Evolutionary conservation across 2,329 filamentous ascomycete species (phyloP).

Genomic region (Ilyonectria robusta): DNA sequence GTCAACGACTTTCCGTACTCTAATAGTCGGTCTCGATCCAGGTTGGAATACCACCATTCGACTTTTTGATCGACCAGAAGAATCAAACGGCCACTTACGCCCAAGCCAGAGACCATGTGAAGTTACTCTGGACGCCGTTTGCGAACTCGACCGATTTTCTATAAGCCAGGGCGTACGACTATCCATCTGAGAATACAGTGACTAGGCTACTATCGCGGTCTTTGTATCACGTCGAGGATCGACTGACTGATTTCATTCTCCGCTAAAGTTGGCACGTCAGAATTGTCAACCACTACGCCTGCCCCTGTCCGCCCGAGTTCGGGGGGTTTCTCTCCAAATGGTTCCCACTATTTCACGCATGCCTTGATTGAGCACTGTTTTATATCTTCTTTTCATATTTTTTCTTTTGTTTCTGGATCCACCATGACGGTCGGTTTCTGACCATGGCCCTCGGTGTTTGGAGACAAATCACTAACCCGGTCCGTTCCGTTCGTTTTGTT

Average conservation of each 20-base stretch:
- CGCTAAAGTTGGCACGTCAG: neutral
- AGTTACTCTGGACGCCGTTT: too few species aligned
- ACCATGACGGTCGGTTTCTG: neutral
- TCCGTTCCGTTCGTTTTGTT: neutral
- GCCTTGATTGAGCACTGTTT: neutral
- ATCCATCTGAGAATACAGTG: too few species aligned
- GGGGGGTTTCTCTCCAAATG: neutral
- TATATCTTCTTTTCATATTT: neutral
- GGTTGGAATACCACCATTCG: neutral
- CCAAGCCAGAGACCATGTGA: neutral
- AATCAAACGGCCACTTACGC: constrained; percentile 1
- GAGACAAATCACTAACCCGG: neutral
- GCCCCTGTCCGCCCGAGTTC: neutral
- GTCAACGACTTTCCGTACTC: neutral
- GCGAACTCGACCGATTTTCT: neutral
- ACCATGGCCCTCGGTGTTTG: neutral
- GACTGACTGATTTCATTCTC: too few species aligned
- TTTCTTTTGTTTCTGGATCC: neutral
- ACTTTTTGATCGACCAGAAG: neutral
- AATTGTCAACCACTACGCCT: neutral
- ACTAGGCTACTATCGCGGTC: too few species aligned
- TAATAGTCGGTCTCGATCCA: neutral
- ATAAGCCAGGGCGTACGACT: neutral
- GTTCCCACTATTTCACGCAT: neutral
- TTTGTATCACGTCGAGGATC: neutral